Conservation (phyloP, 257 asterid genomes). For the Dorcoceras hygrometricum region DNA sequence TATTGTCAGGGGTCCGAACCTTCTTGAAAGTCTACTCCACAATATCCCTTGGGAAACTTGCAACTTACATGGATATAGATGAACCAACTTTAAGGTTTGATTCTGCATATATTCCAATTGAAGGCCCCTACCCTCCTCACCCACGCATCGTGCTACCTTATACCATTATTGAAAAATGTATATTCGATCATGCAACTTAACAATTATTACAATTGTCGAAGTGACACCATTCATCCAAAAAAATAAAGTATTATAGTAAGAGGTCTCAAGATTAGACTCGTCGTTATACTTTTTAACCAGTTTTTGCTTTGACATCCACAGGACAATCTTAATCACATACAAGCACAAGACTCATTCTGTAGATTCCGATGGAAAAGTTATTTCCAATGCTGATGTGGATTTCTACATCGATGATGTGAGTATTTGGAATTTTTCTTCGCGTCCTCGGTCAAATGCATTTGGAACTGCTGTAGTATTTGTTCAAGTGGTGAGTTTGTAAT, state of each 20-base stretch:
- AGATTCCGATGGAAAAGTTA: slow-evolving; percentile 64
- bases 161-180: too few relatives aligned
- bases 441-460: not conserved
- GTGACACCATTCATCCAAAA: not conserved
- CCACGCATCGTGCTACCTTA: not conserved
- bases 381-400: slow-evolving; percentile 78
- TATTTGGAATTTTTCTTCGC: slow-evolving; percentile 2
- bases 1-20: slow-evolving; percentile 72
- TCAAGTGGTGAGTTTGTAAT: not conserved
- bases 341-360: slow-evolving; percentile 94
- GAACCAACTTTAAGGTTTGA: slow-evolving; percentile 80
- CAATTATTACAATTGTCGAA: not conserved
- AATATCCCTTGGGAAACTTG: slow-evolving; percentile 77
- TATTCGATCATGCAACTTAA: not conserved
- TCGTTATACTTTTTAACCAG: slow-evolving; percentile 8
- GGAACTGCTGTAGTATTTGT: not conserved
- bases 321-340: slow-evolving; percentile 91
- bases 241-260: too few relatives aligned
- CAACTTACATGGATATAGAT: slow-evolving; percentile 79
- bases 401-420: slow-evolving; percentile 89
- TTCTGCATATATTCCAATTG: slow-evolving; percentile 11
- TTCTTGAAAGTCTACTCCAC: slow-evolving; percentile 84
- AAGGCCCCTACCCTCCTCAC: not conserved
- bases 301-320: slow-evolving; percentile 30
- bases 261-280: not conserved